These are phyloP conservation scores for Pisolithus microcarpus DNA, from an alignment of 768 basidiomycete species.

Conservation along the genomic window DNA sequence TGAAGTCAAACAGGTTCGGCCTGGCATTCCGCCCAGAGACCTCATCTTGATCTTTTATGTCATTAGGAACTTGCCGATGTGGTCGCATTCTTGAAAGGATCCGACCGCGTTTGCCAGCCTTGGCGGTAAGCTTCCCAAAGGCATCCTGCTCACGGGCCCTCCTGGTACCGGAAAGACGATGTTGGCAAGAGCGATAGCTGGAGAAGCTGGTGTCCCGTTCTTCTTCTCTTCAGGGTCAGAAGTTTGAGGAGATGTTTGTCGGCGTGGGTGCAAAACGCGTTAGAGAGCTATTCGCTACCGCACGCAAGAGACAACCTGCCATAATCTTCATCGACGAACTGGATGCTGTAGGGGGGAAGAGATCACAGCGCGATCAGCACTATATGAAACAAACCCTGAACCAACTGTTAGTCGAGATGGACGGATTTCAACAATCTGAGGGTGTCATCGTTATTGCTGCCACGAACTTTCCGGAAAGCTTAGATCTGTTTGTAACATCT, in stretches of 20 bases:
- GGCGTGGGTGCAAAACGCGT: conserved; percentile 94
- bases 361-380: conserved; percentile 75
- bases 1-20: conserved; percentile 84
- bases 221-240: conserved; percentile 94
- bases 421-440: conserved; percentile 90
- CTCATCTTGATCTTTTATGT: conserved; percentile 2
- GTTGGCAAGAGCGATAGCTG: conserved; percentile 94
- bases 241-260: conserved; percentile 98
- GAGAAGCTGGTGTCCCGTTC: conserved; percentile 97
- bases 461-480: conserved; percentile 94
- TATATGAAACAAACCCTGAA: conserved; percentile 94
- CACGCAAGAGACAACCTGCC: conserved; percentile 89
- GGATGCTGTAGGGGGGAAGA: conserved; percentile 88
- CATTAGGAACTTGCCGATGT: conserved; percentile 85
- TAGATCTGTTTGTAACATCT: conserved; percentile 65
- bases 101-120: conserved; percentile 84
- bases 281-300: conserved; percentile 88
- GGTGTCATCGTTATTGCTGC: conserved; percentile 94
- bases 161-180: conserved; percentile 82
- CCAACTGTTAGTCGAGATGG: conserved; percentile 94
- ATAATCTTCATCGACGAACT: conserved; percentile 99
- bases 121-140: conserved; percentile 92
- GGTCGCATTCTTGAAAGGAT: conserved; percentile 91
- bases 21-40: not conserved
- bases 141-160: conserved; percentile 83